Base-by-base conservation (phyloP, 2,329 filamentous ascomycete genomes). In the Ceratocystis smalleyi region DNA sequence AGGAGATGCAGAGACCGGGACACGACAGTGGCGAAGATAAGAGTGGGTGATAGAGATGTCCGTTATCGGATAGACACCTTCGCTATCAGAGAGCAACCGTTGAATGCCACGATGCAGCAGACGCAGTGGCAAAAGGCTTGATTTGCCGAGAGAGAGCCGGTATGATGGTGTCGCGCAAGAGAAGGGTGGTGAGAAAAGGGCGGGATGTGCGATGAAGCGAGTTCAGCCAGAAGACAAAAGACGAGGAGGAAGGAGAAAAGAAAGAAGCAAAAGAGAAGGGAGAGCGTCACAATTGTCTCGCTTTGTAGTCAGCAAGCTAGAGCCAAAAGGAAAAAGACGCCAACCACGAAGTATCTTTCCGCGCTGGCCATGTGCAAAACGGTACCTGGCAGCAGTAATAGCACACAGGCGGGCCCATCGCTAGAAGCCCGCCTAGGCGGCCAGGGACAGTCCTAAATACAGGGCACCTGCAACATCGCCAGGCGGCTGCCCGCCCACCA, bases 221-320 rank as follows among this genome's bases (percentile, higher is more conserved):
- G 35, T 40, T 5, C 35, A 15, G 12, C 12, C 35, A 51, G 47
- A 19, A 22, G 10, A 22, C n/a, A 10, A 51, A 24, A 51, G 47
- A 51, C n/a, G n/a, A 24, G n/a, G 47, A 24, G n/a, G 22, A 51
- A 24, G 7, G n/a, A 54, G 49, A 57, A 24, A 57, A 57, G 32
- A 17, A 57, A 57, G 51, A 57, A n/a, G 24, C 51, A 30, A 57
- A 35, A 30, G 15, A 30, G 35, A 40, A 12, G 35, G 10, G 3
- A 57, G n/a, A n/a, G 54, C 54, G 54, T 57, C 27, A 32, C 54
- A 32, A 32, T 57, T 40, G 54, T 57, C 27, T 30, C 54, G 30
- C 15, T 30, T 57, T 57, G 54, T 57, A 57, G 54, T 57, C 54
- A 57, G 54, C 54, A 35, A 57, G n/a, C 47, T n/a, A 49, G 10